Evolutionary conservation across 768 basidiomycete genomes (phyloP), one percentile per base, ranked within the genome.

Genomic region (Psilocybe sp.): DNA sequence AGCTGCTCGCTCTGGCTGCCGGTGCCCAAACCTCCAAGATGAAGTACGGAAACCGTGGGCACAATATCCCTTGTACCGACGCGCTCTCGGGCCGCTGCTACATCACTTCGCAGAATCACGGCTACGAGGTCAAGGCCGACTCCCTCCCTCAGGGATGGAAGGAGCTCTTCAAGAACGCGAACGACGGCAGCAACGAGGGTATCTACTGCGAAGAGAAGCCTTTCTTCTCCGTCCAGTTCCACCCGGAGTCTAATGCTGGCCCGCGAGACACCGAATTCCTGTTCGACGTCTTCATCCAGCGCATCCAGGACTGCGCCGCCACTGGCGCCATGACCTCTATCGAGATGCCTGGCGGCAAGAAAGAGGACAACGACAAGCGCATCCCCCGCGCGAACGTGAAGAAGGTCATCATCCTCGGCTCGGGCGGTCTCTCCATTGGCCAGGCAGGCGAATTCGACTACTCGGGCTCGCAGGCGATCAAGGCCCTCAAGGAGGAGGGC

Each of bases 361-460:
- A 87, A 60, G 88, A 79, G 59, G 92, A 92, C 53, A 96, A 95
- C 68, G 86, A 87, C 56, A 75, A 64, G 69, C 82, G 77, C 47
- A 74, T 79, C 37, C 89, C 87, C 44, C 84, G 84, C 53, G 79
- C 79, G 50, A 79, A 87, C 53, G 92, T 97, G 46, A 82, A 80
- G 60, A 99, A 99, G 72, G 95, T 99, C 47, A 79, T 99, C 59
- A 92, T 99, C 57, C 84, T 99, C 44, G 97, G 97, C 41, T 98
- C 96, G 5, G 97, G 97, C 23, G 97, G 97, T 55, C 75, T 99
- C 15, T 98, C 95, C 10, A 99, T 99, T 57, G 97, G 97, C 44
- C 97, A 99, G 66, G 97, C 97, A 0, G 97, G 97, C 58, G 97
- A 99, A 69, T 99, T 99, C 71, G 97, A 99, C 71, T 99, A 99